Base-by-base conservation (phyloP, 257 asterid species). In the Lantana camara region DNA sequence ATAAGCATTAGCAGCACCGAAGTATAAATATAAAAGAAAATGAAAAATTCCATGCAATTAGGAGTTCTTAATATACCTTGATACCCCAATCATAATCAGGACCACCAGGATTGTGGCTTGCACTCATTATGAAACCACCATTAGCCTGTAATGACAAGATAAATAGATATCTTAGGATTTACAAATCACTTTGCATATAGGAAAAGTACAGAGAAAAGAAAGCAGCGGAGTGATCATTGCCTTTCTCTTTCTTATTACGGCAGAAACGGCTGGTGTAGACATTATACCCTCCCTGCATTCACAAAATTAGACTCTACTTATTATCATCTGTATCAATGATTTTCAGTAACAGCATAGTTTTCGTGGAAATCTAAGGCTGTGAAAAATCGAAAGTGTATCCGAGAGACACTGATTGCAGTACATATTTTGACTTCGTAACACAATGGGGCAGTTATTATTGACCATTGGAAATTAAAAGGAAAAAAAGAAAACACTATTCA, bases 71-170 rank as follows among this genome's bases (percentile, higher is more conserved):
- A 41, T 57, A 70, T 42, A 90, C 97, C 99, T 94, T 94, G 79
- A 94, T 94, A 66, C 99, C 99, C 99, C 99, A 94, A 68, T 94
- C 99, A 59, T 90, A 86, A 19, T 90, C 96, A 8, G 97, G 99
- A 64, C 99, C 99, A 59, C 99, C 99, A 17, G 95, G 96, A 80
- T 90, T 94, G 75, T 94, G 99, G 79, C 96, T 94, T 58, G 99
- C 96, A 72, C 99, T 94, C 99, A 90, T 94, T 70, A 94, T 63
- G 72, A 94, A 90, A 67, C 97, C 97, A 61, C 99, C 97, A 76
- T 88, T 90, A 42, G 98, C 99, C 99, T 94, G 79, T 42, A 9
- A 32, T 34, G 32, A 35, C 51, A 60, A 64, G 64, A 57, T 38
- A 49, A 73, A 50, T 32, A 19, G 42, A 72, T 37, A 24, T 35